Evolutionary conservation across 768 basidiomycete species (phyloP).

Genomic region (Agrocybe chaxingu): DNA sequence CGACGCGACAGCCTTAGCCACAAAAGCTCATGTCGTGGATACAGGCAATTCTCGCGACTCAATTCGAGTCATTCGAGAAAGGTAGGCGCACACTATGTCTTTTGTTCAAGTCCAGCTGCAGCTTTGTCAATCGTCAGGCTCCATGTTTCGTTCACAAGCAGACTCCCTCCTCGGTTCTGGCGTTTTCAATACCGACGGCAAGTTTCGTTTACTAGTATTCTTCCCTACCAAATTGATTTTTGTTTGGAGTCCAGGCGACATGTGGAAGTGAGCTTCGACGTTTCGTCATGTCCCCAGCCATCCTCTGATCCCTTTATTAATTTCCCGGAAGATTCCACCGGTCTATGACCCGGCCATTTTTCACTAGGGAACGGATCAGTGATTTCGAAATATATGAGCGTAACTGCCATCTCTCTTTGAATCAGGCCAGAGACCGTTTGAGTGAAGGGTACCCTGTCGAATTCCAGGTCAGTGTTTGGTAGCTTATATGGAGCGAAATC

Average conservation of each 20-base stretch:
- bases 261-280: conserved; percentile 54
- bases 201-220: conserved; percentile 1
- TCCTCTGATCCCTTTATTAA: neutral
- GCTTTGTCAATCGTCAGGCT: conserved; percentile 16
- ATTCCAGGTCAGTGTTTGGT: conserved; percentile 41
- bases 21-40: neutral
- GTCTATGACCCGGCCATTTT: conserved; percentile 65
- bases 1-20: no score
- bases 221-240: neutral
- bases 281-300: neutral
- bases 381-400: conserved; percentile 60
- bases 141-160: conserved; percentile 23
- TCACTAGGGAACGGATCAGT: conserved; percentile 53
- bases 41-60: conserved; percentile 43
- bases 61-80: conserved; percentile 46
- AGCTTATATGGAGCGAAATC: conserved; percentile 39
- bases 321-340: conserved; percentile 46
- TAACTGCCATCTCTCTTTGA: conserved; percentile 44
- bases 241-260: conserved; percentile 37
- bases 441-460: conserved; percentile 47
- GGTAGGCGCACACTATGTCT: conserved; percentile 19
- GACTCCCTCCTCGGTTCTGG: conserved; percentile 48
- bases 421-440: conserved; percentile 40
- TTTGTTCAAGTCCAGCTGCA: neutral
- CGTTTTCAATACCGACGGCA: conserved; percentile 61